phyloP scores from a whole-genome alignment of 371 early-diverging fungal genomes.

The Mucor irregularis region DNA sequence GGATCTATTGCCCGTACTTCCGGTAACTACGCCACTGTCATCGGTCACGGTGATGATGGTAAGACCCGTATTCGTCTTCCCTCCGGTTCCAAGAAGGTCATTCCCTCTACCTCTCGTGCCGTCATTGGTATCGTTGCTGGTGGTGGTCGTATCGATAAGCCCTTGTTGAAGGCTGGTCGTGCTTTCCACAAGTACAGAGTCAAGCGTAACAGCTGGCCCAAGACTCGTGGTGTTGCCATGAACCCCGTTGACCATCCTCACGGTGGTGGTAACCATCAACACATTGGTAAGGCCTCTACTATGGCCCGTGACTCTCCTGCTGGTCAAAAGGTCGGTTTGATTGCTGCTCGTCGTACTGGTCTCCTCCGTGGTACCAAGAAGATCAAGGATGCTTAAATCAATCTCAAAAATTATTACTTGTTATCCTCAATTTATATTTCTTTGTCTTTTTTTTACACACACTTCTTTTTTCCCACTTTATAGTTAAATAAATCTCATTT shows the following conservation, averaged over 20 bases:
- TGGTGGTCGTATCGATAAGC: constrained; percentile 99
- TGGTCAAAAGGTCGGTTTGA: constrained; percentile 36
- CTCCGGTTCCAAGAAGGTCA: constrained; percentile 97
- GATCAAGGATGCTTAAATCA: constrained; percentile 52
- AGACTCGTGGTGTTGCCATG: constrained; percentile 99
- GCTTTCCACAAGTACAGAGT: constrained; percentile 98
- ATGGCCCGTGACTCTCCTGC: constrained; percentile 86
- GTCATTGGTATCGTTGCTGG: constrained; percentile 99
- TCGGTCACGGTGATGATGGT: constrained; percentile 98
- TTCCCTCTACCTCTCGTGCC: constrained; percentile 92
- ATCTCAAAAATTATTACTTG: too few species aligned
- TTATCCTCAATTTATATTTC: neutral
- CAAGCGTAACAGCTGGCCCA: constrained; percentile 99
- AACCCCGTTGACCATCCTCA: constrained; percentile 95
- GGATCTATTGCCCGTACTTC: constrained; percentile 97
- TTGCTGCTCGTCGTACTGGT: constrained; percentile 36
- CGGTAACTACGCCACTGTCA: constrained; percentile 98
- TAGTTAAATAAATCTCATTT: neutral
- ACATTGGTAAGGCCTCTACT: constrained; percentile 99
- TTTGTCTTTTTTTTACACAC: neutral
- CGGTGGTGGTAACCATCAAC: constrained; percentile 93
- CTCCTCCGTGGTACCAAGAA: constrained; percentile 81
- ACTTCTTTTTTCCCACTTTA: neutral
- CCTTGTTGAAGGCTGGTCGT: constrained; percentile 99
- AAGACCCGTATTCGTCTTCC: constrained; percentile 96